Evolutionary conservation across 805 yeast species (phyloP).

Genomic region (Groenewaldozyma salmanticensis): DNA sequence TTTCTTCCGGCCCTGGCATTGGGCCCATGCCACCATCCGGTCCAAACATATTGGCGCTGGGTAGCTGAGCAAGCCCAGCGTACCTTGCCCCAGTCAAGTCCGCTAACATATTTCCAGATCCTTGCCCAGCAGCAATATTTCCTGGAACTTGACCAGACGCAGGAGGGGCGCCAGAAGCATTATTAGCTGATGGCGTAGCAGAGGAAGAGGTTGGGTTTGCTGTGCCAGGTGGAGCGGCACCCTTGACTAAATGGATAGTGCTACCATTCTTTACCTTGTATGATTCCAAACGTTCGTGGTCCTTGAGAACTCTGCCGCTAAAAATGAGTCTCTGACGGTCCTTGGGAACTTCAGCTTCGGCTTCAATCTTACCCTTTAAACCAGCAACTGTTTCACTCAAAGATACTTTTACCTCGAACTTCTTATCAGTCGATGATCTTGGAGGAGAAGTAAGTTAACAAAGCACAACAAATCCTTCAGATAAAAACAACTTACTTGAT

Average conservation of each 20-base stretch:
- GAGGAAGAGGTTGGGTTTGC: conserved; percentile 14
- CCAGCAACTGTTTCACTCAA: conserved; percentile 50
- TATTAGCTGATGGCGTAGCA: conserved; percentile 18
- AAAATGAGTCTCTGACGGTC: conserved; percentile 83
- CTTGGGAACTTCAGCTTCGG: conserved; percentile 54
- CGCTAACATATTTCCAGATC: conserved; percentile 81
- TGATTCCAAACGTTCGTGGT: conserved; percentile 57
- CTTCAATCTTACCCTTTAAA: conserved; percentile 56
- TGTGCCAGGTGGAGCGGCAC: conserved; percentile 43
- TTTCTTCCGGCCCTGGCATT: conserved; percentile 66
- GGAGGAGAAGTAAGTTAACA: too few relatives aligned
- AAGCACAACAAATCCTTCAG: conserved; percentile 1
- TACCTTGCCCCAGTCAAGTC: conserved; percentile 92
- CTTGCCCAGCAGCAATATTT: conserved; percentile 78
- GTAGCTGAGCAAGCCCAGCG: conserved; percentile 86
- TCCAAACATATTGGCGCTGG: conserved; percentile 81
- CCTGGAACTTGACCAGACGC: conserved; percentile 45
- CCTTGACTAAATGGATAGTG: conserved; percentile 81
- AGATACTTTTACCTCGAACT: conserved; percentile 54
- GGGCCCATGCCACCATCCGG: conserved; percentile 89
- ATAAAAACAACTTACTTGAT: too few relatives aligned
- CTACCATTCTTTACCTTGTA: conserved; percentile 83
- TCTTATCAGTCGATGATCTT: conserved; percentile 57
- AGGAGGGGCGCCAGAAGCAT: conserved; percentile 18
- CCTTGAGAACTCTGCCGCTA: conserved; percentile 90